Conservation (phyloP, 352 stramenopile species). For the Globisporangium paddicum region DNA sequence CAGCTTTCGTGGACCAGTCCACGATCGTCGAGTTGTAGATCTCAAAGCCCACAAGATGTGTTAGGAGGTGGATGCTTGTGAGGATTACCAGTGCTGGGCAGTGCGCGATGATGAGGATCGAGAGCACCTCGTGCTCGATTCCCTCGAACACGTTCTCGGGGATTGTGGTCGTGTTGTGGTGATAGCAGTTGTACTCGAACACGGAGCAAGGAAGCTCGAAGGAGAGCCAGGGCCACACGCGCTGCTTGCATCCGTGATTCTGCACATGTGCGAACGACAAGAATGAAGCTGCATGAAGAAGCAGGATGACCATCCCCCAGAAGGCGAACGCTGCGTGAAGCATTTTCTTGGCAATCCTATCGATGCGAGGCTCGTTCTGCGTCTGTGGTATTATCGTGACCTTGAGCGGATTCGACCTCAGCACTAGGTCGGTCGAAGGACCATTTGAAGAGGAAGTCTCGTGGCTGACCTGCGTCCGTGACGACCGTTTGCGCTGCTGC, state of each 20-base stretch:
- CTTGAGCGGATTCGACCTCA: not conserved
- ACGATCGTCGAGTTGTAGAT: conserved; percentile 17
- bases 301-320: not conserved
- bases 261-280: not conserved
- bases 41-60: conserved; percentile 15
- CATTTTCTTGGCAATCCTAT: not conserved
- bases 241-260: not conserved
- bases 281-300: not conserved
- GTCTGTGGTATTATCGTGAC: not conserved
- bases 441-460: not conserved
- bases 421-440: not conserved
- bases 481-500: not conserved
- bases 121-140: conserved; percentile 12
- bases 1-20: conserved; percentile 8
- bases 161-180: not conserved
- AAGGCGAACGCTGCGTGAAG: not conserved
- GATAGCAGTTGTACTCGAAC: conserved; percentile 8
- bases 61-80: conserved; percentile 8
- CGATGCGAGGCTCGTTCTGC: not conserved
- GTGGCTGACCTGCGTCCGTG: not conserved
- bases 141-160: not conserved
- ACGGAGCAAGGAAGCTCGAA: conserved; percentile 14
- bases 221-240: not conserved
- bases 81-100: conserved; percentile 13
- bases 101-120: conserved; percentile 12